Evolutionary conservation across 2,329 filamentous ascomycete genomes (phyloP).

Genomic region (Phaeosphaeriaceae sp.): DNA sequence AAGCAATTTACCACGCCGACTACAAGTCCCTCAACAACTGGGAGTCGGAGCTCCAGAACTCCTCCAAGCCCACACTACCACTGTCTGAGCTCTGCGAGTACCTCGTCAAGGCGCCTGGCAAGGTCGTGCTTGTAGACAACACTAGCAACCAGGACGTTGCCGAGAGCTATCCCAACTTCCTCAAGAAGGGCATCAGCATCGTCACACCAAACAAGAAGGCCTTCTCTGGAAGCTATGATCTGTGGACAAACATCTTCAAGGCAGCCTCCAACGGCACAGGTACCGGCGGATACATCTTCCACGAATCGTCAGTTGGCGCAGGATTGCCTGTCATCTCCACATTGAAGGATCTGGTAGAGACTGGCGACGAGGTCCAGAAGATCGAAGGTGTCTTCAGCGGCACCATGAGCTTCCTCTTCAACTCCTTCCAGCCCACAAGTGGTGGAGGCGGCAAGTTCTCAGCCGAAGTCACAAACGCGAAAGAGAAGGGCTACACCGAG

Average conservation of each 20-base stretch:
- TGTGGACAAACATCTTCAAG: conserved; percentile 88
- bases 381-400: conserved; percentile 98
- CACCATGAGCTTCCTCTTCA: conserved; percentile 98
- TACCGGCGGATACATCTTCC: conserved; percentile 78
- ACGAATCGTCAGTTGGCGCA: conserved; percentile 93
- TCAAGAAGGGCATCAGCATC: conserved; percentile 83
- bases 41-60: conserved; percentile 67
- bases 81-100: conserved; percentile 77
- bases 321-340: conserved; percentile 94
- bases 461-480: conserved; percentile 88
- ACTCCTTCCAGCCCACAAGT: conserved; percentile 86
- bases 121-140: conserved; percentile 90
- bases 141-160: conserved; percentile 90
- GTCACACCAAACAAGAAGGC: conserved; percentile 99
- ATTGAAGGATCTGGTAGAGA: conserved; percentile 90
- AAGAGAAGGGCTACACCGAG: conserved; percentile 90
- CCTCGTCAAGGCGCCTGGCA: conserved; percentile 77
- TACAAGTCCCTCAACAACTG: conserved; percentile 71
- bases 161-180: conserved; percentile 79
- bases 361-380: conserved; percentile 87
- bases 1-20: conserved; percentile 76
- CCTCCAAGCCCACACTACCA: conserved; percentile 69
- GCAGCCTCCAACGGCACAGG: conserved; percentile 72
- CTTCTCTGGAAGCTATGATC: conserved; percentile 79
- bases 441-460: conserved; percentile 84